phyloP scores from a whole-genome alignment of 495 filamentous ascomycete species.

The Bacidia gigantensis region DNA sequence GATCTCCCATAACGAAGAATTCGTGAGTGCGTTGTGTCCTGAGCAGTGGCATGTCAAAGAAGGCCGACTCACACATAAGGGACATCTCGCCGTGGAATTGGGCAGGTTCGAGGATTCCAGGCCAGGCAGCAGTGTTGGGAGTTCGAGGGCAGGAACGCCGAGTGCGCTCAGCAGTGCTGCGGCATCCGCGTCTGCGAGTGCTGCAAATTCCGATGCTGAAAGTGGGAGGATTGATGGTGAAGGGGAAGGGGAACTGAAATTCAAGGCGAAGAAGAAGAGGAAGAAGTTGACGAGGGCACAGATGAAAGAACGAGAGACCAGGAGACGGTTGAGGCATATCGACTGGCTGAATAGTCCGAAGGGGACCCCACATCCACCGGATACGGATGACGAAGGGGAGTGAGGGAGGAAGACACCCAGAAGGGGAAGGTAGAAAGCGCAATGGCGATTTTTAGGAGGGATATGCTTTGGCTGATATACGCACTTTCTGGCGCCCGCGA shows the following conservation, averaged over 20 bases:
- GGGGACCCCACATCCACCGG: conserved; percentile 62
- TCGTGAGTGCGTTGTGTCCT: conserved; percentile 83
- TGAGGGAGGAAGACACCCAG: background rate
- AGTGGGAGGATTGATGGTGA: conserved; percentile 45
- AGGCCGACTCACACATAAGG: conserved; percentile 73
- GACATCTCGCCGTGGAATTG: conserved; percentile 50
- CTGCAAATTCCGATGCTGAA: conserved; percentile 76
- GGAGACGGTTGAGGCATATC: conserved; percentile 81
- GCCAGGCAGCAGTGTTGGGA: conserved; percentile 45
- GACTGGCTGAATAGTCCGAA: conserved; percentile 72
- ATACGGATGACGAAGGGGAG: conserved; percentile 62
- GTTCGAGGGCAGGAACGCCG: conserved; percentile 39
- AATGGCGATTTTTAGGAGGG: background rate
- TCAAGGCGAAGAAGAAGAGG: conserved; percentile 83
- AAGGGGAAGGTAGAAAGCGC: background rate
- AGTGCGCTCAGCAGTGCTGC: conserved; percentile 38
- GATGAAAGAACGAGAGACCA: conserved; percentile 79
- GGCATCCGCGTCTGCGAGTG: conserved; percentile 46
- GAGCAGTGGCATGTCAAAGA: conserved; percentile 92
- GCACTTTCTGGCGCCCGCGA: too few species aligned
- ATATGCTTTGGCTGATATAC: too few species aligned
- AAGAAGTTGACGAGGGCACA: conserved; percentile 98
- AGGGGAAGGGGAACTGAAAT: conserved; percentile 57
- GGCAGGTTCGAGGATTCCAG: conserved; percentile 80
- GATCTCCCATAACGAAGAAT: conserved; percentile 99